These are phyloP conservation scores for Hypomyces perniciosus DNA, from an alignment of 2,329 filamentous ascomycete species.

Conservation along the genomic window DNA sequence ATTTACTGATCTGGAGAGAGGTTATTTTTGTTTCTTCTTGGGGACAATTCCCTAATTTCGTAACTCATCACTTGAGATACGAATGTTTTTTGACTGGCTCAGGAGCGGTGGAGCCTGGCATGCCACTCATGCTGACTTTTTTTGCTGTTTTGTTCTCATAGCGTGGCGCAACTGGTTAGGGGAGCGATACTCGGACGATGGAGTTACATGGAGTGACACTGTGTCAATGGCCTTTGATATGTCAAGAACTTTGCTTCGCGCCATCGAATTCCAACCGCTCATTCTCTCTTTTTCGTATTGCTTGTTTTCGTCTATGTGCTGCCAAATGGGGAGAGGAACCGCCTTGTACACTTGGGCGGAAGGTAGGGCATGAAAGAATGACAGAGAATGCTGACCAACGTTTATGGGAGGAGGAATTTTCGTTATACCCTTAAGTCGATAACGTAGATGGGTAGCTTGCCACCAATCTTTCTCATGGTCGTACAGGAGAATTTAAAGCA, in stretches of 20 bases:
- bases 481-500: background rate
- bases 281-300: background rate
- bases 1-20: no score
- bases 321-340: background rate
- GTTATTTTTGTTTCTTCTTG: background rate
- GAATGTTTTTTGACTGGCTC: background rate
- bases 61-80: background rate
- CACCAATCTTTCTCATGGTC: background rate
- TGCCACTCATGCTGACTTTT: slow-evolving; percentile 5
- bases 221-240: slow-evolving; percentile 1
- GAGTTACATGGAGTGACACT: slow-evolving; percentile 7
- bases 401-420: background rate
- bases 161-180: slow-evolving; percentile 17
- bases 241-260: slow-evolving; percentile 1
- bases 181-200: background rate
- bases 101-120: background rate
- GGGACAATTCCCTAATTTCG: slow-evolving; percentile 5
- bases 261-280: background rate
- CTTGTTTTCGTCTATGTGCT: background rate
- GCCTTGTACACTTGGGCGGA: no score
- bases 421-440: background rate
- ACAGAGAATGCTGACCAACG: background rate
- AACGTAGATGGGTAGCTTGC: background rate
- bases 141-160: slow-evolving; percentile 11
- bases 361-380: background rate